Evolutionary conservation across 495 filamentous ascomycete species (phyloP).

Genomic region (Daldinia childiae): DNA sequence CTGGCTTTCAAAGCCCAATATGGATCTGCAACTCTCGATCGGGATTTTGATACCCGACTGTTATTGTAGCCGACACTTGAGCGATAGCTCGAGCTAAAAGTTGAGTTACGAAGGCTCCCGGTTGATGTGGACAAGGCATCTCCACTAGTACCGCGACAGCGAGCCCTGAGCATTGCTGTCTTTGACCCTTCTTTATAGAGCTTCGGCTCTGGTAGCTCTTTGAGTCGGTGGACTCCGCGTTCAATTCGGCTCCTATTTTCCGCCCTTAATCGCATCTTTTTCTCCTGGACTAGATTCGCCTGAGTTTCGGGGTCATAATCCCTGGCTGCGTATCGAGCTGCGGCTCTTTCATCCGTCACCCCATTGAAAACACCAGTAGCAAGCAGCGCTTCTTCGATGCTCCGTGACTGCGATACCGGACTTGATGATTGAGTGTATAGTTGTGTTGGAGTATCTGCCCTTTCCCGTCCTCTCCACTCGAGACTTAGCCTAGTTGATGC

Average conservation of each 20-base stretch:
- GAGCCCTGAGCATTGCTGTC: slow-evolving; percentile 41
- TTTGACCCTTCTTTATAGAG: slow-evolving; percentile 39
- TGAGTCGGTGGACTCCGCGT: slow-evolving; percentile 40
- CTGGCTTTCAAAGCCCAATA: slow-evolving; percentile 56
- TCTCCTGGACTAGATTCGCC: slow-evolving; percentile 1
- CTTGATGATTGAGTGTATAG: background rate
- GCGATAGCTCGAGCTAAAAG: slow-evolving; percentile 46
- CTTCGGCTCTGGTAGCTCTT: slow-evolving; percentile 34
- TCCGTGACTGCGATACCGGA: slow-evolving; percentile 15
- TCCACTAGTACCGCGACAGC: slow-evolving; percentile 24
- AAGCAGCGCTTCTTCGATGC: slow-evolving; percentile 53
- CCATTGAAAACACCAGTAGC: slow-evolving; percentile 55
- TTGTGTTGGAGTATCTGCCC: background rate
- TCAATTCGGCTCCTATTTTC: slow-evolving; percentile 41
- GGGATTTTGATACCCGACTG: slow-evolving; percentile 40
- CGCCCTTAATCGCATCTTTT: slow-evolving; percentile 31
- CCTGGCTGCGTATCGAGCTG: slow-evolving; percentile 44
- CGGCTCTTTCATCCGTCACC: slow-evolving; percentile 48
- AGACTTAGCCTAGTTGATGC: slow-evolving; percentile 23
- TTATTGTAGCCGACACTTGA: slow-evolving; percentile 43
- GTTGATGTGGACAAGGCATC: slow-evolving; percentile 43
- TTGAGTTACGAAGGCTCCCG: slow-evolving; percentile 43
- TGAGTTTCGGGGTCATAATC: slow-evolving; percentile 21
- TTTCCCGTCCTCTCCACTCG: background rate
- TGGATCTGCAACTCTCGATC: slow-evolving; percentile 36